Conservation (phyloP, 257 asterid species). For the Primulina huaijiensis region DNA sequence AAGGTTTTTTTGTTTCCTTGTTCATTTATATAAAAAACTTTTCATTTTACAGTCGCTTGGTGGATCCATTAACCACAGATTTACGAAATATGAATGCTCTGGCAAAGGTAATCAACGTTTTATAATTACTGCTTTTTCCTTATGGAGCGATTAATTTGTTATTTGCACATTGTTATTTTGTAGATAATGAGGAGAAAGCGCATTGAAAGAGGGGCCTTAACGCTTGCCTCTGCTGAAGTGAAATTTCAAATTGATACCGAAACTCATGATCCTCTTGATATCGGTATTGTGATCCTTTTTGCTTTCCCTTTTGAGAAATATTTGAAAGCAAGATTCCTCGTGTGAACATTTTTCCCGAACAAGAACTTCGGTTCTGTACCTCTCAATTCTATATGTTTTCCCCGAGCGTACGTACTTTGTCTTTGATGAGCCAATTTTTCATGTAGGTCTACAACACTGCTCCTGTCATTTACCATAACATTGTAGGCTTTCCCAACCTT, state of each 20-base stretch:
- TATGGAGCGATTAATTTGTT: conserved; percentile 4
- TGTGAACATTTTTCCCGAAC: conserved; percentile 14
- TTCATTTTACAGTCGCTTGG: conserved; percentile 68
- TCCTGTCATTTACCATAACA: conserved; percentile 7
- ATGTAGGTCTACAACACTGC: conserved; percentile 1
- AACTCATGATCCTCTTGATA: conserved; percentile 98
- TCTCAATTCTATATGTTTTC: conserved; percentile 7
- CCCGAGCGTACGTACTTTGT: not conserved
- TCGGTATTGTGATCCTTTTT: conserved; percentile 52
- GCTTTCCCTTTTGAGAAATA: conserved; percentile 1
- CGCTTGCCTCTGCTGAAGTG: conserved; percentile 99
- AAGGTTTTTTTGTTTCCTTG: conserved; percentile 12
- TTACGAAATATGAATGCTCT: conserved; percentile 83
- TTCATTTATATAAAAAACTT: conserved; percentile 8
- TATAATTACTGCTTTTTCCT: conserved; percentile 1
- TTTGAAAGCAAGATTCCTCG: conserved; percentile 5
- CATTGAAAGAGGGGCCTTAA: conserved; percentile 93
- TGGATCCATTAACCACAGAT: conserved; percentile 87
- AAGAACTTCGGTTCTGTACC: conserved; percentile 4
- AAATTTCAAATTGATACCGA: conserved; percentile 96
- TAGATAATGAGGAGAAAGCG: conserved; percentile 98
- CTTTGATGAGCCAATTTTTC: conserved; percentile 12
- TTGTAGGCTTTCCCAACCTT: conserved; percentile 1
- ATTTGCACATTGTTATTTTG: conserved; percentile 26
- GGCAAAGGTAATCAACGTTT: conserved; percentile 65